These are phyloP conservation scores for Cryptosporidium sp. DNA, from an alignment of 169 alveolate genomes.

Conservation along the genomic window DNA sequence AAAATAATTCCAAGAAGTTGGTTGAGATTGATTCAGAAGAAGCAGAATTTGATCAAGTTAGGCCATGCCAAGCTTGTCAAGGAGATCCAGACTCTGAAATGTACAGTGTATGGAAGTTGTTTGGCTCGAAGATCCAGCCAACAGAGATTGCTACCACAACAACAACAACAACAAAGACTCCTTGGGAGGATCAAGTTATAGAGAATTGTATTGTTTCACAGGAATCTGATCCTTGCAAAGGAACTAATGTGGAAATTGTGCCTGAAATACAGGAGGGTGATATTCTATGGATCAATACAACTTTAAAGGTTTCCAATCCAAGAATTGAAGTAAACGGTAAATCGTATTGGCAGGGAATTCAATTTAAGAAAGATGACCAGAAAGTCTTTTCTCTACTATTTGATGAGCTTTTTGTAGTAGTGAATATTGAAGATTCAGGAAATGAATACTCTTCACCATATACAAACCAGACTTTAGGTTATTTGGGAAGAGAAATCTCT, in stretches of 20 bases:
- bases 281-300: slow-evolving; percentile 8
- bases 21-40: slow-evolving; percentile 9
- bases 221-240: slow-evolving; percentile 21
- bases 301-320: background rate
- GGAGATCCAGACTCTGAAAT: background rate
- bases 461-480: slow-evolving; percentile 45
- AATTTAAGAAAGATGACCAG: background rate
- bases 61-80: slow-evolving; percentile 1
- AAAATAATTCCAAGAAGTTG: slow-evolving; percentile 40
- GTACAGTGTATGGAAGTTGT: background rate
- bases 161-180: slow-evolving; percentile 39
- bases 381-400: background rate
- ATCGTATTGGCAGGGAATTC: slow-evolving; percentile 53
- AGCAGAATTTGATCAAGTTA: background rate
- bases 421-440: background rate
- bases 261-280: slow-evolving; percentile 4
- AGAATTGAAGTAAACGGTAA: background rate
- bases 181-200: slow-evolving; percentile 23
- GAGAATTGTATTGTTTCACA: background rate
- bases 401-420: background rate
- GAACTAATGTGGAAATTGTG: background rate
- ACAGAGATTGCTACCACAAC: slow-evolving; percentile 21
- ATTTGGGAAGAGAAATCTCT: slow-evolving; percentile 7
- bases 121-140: background rate
- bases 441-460: slow-evolving; percentile 22